Base-by-base conservation (phyloP, 257 asterid genomes). In the Fraxinus americana region DNA sequence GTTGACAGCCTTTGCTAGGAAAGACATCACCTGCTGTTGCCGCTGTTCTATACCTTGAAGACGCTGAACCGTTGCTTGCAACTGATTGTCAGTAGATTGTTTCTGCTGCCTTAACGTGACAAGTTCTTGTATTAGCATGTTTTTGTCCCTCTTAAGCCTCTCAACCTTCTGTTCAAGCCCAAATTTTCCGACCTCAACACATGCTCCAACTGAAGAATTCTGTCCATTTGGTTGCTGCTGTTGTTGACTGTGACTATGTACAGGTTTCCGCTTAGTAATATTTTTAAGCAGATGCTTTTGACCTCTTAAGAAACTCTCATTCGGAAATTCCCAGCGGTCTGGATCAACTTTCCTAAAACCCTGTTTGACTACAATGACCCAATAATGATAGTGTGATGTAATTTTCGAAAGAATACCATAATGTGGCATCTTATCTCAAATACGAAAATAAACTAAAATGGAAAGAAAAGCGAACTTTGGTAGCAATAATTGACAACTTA, bases 11-110 rank as follows among this genome's bases (percentile, higher is more conserved):
- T 95, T 95, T 23, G 98, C 97, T 32, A 95, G 88, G 86, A 95
- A 95, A 12, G 97, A 88, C 98, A 95, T 95, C 97, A 95, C 91
- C 78, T 93, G 98, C 74, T 93, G 98, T 71, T 95, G 99, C 61
- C 98, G 90, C 77, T 90, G 99, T 78, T 95, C 98, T 98, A 95
- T 95, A 54, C 97, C 99, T 81, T 94, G 99, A 74, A 95, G 96
- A 38, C 92, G 96, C 78, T 90, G 93, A 29, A 87, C 92, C 93
- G 90, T 95, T 32, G 92, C 74, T 72, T 95, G 98, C 73, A 94
- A 67, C 85, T 94, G 98, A 73, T 78, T 84, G 74, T 94, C 99
- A 5, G 99, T 92, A 38, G 98, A 0, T 78, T 94, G 98, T 52
- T 94, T 98, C 73, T 94, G 99, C 80, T 92, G 99, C 77, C 99